A percentile compares a stretch with the other conserved stretches of the same genome.
These are phyloP conservation scores for Camptophora hylomeconis DNA, from an alignment of 2,329 filamentous ascomycete genomes.

Conservation along the genomic window DNA sequence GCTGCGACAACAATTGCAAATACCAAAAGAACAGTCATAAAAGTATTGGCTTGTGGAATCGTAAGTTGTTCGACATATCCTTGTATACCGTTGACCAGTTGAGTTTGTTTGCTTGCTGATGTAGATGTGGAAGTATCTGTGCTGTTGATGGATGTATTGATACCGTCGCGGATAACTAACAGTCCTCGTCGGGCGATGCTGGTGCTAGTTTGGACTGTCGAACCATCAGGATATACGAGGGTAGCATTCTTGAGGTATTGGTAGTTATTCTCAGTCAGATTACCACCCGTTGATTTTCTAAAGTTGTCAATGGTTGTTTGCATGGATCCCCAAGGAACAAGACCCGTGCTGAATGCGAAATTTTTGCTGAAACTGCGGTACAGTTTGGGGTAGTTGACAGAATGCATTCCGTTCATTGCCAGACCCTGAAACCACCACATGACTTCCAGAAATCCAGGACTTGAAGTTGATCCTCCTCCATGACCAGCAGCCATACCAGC, in stretches of 20 bases:
- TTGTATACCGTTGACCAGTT: constrained; percentile 61
- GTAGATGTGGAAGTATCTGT: constrained; percentile 16
- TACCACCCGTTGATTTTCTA: constrained; percentile 67
- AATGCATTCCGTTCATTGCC: constrained; percentile 93
- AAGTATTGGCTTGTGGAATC: constrained; percentile 80
- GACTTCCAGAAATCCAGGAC: constrained; percentile 75
- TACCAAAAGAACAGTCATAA: constrained; percentile 86
- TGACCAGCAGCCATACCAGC: constrained; percentile 51
- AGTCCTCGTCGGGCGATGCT: constrained; percentile 44
- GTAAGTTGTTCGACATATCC: constrained; percentile 71
- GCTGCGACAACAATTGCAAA: constrained; percentile 76
- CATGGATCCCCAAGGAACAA: constrained; percentile 71
- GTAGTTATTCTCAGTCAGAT: constrained; percentile 69
- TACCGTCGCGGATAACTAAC: constrained; percentile 37
- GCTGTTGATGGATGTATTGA: constrained; percentile 25
- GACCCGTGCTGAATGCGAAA: constrained; percentile 79
- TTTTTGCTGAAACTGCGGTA: constrained; percentile 87
- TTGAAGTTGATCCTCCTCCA: constrained; percentile 51
- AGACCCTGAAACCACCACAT: constrained; percentile 86
- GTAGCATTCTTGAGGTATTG: constrained; percentile 62
- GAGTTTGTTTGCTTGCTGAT: constrained; percentile 29
- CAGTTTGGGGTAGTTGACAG: constrained; percentile 71
- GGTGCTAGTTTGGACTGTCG: constrained; percentile 31
- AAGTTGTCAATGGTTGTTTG: constrained; percentile 77
- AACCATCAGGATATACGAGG: constrained; percentile 54